Evolutionary conservation across 2,329 filamentous ascomycete species (phyloP).

Genomic region (Trichoderma koningiopsis): DNA sequence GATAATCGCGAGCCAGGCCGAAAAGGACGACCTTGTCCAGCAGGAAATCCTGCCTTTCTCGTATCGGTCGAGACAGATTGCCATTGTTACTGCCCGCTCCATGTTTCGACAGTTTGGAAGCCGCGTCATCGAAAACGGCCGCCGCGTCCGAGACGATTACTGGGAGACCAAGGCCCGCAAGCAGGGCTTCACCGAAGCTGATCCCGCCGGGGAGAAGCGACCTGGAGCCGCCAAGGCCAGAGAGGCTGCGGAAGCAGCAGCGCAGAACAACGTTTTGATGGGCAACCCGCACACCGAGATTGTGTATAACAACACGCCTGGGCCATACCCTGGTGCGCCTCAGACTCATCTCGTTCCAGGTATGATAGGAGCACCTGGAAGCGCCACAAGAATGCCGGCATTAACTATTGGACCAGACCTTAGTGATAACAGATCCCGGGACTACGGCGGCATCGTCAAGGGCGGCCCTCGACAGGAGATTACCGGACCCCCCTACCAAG

Average conservation of each 20-base stretch:
- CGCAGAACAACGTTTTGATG: conserved; percentile 63
- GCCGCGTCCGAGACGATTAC: conserved; percentile 94
- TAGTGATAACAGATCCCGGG: conserved; percentile 73
- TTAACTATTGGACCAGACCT: conserved; percentile 80
- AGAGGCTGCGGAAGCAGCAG: conserved; percentile 70
- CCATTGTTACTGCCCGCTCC: conserved; percentile 93
- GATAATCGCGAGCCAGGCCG: conserved; percentile 92
- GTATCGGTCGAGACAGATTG: conserved; percentile 96
- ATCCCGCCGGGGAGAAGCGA: conserved; percentile 92
- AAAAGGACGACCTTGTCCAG: conserved; percentile 94
- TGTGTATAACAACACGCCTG: conserved; percentile 77
- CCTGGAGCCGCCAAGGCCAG: conserved; percentile 88
- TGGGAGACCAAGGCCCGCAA: conserved; percentile 98
- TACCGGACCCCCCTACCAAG: conserved; percentile 82
- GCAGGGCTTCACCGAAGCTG: conserved; percentile 96
- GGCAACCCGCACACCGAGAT: conserved; percentile 79
- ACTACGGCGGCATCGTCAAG: conserved; percentile 77
- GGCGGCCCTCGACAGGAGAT: conserved; percentile 88
- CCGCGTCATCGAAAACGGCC: conserved; percentile 84
- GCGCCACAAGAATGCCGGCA: conserved; percentile 74
- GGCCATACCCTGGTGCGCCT: conserved; percentile 65
- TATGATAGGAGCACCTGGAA: conserved; percentile 67
- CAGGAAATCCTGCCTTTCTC: conserved; percentile 97
- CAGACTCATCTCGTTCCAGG: conserved; percentile 71
- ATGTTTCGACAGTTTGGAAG: conserved; percentile 99